These are phyloP conservation scores for Adansonia gregorii DNA, from an alignment of 441 rosid species.

Conservation along the genomic window DNA sequence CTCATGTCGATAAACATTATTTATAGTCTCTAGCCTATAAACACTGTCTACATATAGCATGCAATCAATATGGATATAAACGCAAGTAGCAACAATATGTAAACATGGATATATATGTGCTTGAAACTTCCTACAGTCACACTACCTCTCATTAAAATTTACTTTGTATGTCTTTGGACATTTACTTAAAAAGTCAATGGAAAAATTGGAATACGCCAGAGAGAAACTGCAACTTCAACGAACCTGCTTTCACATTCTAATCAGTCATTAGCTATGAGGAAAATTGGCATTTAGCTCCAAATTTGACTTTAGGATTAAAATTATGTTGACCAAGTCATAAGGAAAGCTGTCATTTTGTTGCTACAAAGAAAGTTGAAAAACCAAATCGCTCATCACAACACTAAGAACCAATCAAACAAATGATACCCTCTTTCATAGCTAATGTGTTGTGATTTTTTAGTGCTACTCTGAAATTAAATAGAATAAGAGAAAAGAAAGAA, in stretches of 20 bases:
- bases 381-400: not conserved
- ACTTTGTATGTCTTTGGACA: not conserved
- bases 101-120: too few species aligned
- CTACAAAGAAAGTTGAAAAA: too few species aligned
- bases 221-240: not conserved
- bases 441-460: not conserved
- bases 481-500: too few species aligned
- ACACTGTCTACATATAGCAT: too few species aligned
- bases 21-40: too few species aligned
- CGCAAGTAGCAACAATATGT: too few species aligned
- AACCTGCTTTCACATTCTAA: not conserved
- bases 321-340: not conserved
- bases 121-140: too few species aligned
- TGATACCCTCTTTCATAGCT: not conserved
- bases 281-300: not conserved
- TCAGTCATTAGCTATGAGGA: not conserved
- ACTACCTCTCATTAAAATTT: too few species aligned
- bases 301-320: not conserved
- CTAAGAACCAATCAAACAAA: not conserved
- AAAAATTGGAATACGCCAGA: not conserved
- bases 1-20: too few species aligned
- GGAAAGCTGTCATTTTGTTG: not conserved
- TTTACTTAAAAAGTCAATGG: not conserved
- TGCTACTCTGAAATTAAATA: not conserved
- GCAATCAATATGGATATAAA: too few species aligned